A percentile compares a stretch with the other conserved stretches of the same genome.
Evolutionary conservation across 495 filamentous ascomycete genomes (phyloP).

Genomic region (Entonaema liquescens): DNA sequence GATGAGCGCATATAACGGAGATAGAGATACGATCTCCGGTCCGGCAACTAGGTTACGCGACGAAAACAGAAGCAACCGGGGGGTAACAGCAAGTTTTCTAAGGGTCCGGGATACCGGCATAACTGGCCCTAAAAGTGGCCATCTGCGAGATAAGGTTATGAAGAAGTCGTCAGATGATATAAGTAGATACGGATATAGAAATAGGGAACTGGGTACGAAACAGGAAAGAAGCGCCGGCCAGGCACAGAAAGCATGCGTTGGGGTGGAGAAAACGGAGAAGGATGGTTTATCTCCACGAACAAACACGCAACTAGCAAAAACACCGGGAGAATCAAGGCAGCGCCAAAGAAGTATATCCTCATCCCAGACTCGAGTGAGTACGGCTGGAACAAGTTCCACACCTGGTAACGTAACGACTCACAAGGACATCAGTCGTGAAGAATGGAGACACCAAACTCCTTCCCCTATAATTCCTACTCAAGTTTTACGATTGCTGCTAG

Average conservation of each 20-base stretch:
- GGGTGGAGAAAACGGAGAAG: conserved; percentile 8
- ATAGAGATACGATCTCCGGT: background rate
- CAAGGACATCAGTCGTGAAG: conserved; percentile 7
- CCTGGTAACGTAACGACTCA: conserved; percentile 6
- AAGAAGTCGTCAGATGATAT: background rate
- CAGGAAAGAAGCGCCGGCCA: background rate
- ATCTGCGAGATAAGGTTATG: background rate
- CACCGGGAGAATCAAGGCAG: background rate
- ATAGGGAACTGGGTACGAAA: too few species aligned
- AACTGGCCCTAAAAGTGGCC: background rate
- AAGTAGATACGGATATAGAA: too few species aligned
- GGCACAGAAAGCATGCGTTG: background rate
- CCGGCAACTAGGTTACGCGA: background rate
- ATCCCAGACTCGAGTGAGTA: conserved; percentile 11
- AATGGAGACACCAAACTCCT: conserved; percentile 26
- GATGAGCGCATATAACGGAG: background rate
- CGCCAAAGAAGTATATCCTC: conserved; percentile 22
- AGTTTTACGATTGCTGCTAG: conserved; percentile 23
- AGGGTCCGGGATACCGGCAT: background rate
- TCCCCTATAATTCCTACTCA: conserved; percentile 32
- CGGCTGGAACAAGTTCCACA: conserved; percentile 23
- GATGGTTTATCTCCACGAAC: background rate
- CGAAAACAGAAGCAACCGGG: background rate
- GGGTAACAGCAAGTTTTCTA: background rate
- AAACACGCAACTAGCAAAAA: background rate